Evolutionary conservation across 2,329 filamentous ascomycete genomes (phyloP).

Genomic region (Aureobasidium sp.): DNA sequence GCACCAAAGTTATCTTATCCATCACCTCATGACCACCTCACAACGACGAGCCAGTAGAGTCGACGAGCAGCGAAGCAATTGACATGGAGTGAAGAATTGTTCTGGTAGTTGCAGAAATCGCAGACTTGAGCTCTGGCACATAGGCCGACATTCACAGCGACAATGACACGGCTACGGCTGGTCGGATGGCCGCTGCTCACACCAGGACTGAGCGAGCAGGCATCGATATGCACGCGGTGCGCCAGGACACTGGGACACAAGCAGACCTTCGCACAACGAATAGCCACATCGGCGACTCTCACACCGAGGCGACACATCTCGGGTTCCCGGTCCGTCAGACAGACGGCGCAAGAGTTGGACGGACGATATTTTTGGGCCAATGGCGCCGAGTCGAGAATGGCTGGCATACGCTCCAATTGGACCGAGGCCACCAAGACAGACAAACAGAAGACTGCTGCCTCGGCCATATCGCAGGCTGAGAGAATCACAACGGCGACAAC

Average conservation of each 20-base stretch:
- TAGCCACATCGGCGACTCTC: constrained; percentile 17
- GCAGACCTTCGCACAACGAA: constrained; percentile 16
- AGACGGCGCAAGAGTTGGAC: constrained; percentile 22
- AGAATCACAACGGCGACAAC: neutral
- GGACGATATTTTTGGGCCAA: constrained; percentile 31
- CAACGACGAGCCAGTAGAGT: neutral
- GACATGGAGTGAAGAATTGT: neutral
- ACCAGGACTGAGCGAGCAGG: neutral
- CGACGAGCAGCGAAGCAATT: neutral
- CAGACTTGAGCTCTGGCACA: neutral
- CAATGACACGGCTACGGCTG: constrained; percentile 12
- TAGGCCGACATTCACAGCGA: neutral
- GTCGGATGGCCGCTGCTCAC: neutral
- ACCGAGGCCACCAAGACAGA: constrained; percentile 3
- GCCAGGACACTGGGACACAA: constrained; percentile 22
- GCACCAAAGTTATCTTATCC: neutral
- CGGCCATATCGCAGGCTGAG: neutral
- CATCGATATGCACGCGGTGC: constrained; percentile 24
- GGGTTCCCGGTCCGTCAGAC: constrained; percentile 12
- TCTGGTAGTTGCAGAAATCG: neutral
- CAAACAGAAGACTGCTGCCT: neutral
- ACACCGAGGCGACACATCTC: constrained; percentile 21
- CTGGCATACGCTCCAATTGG: constrained; percentile 6
- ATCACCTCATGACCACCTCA: neutral
- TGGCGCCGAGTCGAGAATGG: constrained; percentile 20